A percentile compares a stretch with the other conserved stretches of the same genome.
phyloP scores from a whole-genome alignment of 129 eudicot genomes.

The Artemisia argyi region DNA sequence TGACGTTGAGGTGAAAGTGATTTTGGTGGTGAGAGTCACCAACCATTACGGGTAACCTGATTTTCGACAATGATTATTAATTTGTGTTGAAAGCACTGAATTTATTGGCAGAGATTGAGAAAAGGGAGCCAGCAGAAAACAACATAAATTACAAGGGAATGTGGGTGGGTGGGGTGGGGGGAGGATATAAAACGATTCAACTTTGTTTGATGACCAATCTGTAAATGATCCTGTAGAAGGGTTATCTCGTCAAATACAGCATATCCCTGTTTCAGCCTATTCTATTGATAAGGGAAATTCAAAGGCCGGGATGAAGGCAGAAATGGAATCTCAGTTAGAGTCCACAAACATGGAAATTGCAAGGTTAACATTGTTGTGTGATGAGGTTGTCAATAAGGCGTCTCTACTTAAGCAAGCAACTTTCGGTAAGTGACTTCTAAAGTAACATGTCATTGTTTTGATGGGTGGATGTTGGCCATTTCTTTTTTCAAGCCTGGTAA shows the following conservation, averaged over 20 bases:
- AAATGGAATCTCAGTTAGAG: slow-evolving; percentile 75
- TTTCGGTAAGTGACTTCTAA: slow-evolving; percentile 55
- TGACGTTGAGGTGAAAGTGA: too few relatives aligned
- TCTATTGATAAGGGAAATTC: slow-evolving; percentile 79
- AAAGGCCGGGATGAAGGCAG: slow-evolving; percentile 70
- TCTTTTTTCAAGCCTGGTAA: too few relatives aligned
- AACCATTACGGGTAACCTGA: too few relatives aligned
- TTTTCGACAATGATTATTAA: too few relatives aligned
- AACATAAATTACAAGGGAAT: slow-evolving; percentile 37
- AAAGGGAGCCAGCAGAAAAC: too few relatives aligned
- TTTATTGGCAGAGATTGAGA: too few relatives aligned
- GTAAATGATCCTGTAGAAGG: slow-evolving; percentile 53
- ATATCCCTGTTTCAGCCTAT: slow-evolving; percentile 66
- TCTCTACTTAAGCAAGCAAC: slow-evolving; percentile 95
- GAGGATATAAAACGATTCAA: slow-evolving; percentile 42
- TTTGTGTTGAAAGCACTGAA: too few relatives aligned
- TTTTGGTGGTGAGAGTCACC: too few relatives aligned
- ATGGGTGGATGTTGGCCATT: too few relatives aligned
- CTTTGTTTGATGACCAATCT: slow-evolving; percentile 39
- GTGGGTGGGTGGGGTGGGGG: slow-evolving; percentile 29
- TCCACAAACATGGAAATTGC: slow-evolving; percentile 83
- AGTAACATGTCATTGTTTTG: background rate
- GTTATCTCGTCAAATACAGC: slow-evolving; percentile 56
- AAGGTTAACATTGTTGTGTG: slow-evolving; percentile 69
- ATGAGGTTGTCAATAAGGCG: slow-evolving; percentile 91